Evolutionary conservation across 305 asterid species (phyloP), one percentile per base, ranked within the genome.

Genomic region (Rubia peregrina): DNA sequence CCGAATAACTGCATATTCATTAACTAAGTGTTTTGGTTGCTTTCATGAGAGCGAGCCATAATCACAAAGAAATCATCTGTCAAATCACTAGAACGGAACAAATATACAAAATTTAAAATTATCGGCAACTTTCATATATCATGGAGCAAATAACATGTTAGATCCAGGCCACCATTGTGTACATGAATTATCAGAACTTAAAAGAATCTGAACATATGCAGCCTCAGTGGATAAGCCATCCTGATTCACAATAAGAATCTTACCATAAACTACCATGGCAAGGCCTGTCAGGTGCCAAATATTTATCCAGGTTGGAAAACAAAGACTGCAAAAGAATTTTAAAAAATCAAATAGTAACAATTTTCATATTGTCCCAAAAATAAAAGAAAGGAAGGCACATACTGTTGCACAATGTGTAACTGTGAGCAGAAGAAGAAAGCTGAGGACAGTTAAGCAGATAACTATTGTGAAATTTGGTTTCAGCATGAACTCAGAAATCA

Each of bases 201-300:
- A 22, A 62, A n/a, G 67, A 17, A 63, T 16, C 8, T 38, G 17
- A 17, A 41, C 49, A 41, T 64, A 64, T 38, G n/a, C 61, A 48
- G 30, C 9, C 17, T n/a, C 55, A 67, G 26, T 26, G 3, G 41
- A 7, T 44, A 49, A 16, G 33, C 30, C 12, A 41, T 46, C 24
- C 61, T 7, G 67, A 68, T 57, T 67, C 55, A 51, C 57, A 67
- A 40, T 21, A 1, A 69, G 59, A 62, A 65, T 81, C 87, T 83
- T 78, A 92, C 98, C 97, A 92, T 81, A 90, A 88, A 84, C 97
- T 88, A 77, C 74, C 74, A 80, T 92, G 91, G 70, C 97, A 92
- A 67, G 98, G 98, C 75, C 87, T 80, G 80, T 92, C 88, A 0
- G 98, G 95, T 55, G 90, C 96, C 82, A 90, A 75, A 78, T 75